Evolutionary conservation across 129 eudicot species (phyloP).

Genomic region (Flaveria linearis): DNA sequence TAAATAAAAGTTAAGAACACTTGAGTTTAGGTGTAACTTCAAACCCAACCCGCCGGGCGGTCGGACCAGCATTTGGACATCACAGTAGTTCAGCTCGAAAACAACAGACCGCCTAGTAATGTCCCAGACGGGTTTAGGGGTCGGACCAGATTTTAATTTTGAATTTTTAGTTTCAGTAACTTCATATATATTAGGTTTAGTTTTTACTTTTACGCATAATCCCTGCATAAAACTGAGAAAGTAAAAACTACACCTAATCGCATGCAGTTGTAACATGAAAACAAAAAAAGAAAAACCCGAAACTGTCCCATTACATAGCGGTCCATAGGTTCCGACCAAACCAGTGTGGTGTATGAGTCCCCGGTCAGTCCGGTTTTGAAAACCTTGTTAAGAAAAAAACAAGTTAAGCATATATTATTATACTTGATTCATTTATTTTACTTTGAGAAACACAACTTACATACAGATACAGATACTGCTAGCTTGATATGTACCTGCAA

Average conservation of each 20-base stretch:
- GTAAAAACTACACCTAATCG: not conserved
- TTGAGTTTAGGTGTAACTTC: no score
- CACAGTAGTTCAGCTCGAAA: no score
- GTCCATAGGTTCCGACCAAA: not conserved
- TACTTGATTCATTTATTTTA: not conserved
- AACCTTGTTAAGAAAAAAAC: not conserved
- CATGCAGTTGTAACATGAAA: not conserved
- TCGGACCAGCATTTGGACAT: no score
- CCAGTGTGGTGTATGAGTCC: not conserved
- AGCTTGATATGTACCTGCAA: slow-evolving; percentile 28
- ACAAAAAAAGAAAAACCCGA: not conserved
- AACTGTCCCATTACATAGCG: not conserved
- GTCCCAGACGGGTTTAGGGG: no score
- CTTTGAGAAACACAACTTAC: slow-evolving; percentile 5
- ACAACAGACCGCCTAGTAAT: no score
- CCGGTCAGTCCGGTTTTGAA: not conserved
- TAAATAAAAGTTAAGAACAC: no score
- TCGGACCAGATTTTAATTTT: no score
- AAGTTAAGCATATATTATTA: not conserved
- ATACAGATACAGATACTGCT: not conserved
- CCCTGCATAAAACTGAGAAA: no score
- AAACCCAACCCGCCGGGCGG: no score
- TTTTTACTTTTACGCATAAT: no score
- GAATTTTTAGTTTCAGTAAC: no score
- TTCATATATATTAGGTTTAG: not conserved